Percentiles rank a stretch among this genome's conserved stretches.
Conservation (phyloP, 441 rosid species). For the Populus trichocarpa region DNA sequence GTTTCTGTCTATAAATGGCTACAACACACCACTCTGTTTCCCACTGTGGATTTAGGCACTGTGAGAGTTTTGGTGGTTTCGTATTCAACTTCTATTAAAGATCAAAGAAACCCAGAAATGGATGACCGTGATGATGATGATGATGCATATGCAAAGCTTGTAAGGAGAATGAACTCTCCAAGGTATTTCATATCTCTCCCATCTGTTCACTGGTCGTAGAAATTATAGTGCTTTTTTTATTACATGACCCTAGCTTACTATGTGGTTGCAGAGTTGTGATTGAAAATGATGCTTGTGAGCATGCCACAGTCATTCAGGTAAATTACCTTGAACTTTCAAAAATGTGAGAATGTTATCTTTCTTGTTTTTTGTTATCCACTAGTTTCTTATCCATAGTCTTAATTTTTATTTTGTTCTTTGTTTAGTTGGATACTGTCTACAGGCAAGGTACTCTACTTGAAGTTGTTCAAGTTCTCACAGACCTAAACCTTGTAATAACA, state of each 20-base stretch:
- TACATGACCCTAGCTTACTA: slow-evolving; percentile 4
- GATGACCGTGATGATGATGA: slow-evolving; percentile 20
- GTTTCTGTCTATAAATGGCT: too few relatives aligned
- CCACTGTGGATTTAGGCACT: too few relatives aligned
- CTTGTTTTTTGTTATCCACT: too few relatives aligned
- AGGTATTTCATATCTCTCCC: slow-evolving; percentile 34
- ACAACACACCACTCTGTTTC: too few relatives aligned
- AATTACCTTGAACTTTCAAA: neutral
- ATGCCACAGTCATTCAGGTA: slow-evolving; percentile 83
- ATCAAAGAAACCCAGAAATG: too few relatives aligned
- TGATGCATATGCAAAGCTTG: slow-evolving; percentile 85
- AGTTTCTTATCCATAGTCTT: too few relatives aligned
- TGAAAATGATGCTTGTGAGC: slow-evolving; percentile 59
- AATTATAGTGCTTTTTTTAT: neutral
- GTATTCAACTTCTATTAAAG: too few relatives aligned
- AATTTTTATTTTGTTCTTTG: neutral
- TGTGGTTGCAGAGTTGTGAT: slow-evolving; percentile 67
- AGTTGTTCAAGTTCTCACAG: slow-evolving; percentile 85
- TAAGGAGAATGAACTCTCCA: slow-evolving; percentile 90
- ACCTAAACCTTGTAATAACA: slow-evolving; percentile 73
- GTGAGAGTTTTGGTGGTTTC: too few relatives aligned
- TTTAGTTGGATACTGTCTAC: slow-evolving; percentile 74
- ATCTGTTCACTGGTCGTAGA: too few relatives aligned
- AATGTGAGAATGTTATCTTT: too few relatives aligned
- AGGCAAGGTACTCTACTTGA: slow-evolving; percentile 84